Evolutionary conservation across 2,329 filamentous ascomycete species (phyloP).

Genomic region (Pestalotiopsis fici): DNA sequence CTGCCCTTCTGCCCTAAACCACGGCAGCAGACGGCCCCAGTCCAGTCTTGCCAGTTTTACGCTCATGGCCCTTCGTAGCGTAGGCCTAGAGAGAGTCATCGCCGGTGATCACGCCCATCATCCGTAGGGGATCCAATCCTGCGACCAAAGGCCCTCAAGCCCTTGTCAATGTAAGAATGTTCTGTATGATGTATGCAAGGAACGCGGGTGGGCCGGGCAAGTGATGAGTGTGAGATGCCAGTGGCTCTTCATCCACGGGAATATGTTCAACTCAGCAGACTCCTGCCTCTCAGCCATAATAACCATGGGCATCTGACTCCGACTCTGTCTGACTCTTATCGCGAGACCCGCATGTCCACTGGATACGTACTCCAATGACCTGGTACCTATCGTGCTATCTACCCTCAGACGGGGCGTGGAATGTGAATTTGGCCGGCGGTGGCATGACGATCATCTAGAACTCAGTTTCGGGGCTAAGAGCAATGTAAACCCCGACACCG

Average conservation of each 20-base stretch:
- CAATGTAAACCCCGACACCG: neutral
- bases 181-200: neutral
- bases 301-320: neutral
- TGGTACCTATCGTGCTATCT: neutral
- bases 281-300: neutral
- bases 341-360: neutral
- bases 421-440: neutral
- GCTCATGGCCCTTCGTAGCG: neutral
- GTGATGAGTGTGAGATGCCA: neutral
- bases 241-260: neutral
- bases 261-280: neutral
- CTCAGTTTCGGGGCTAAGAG: constrained; percentile 1
- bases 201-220: neutral
- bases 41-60: neutral
- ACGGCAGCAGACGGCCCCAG: neutral
- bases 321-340: neutral
- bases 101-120: neutral
- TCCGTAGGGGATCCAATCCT: neutral
- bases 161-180: neutral
- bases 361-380: neutral
- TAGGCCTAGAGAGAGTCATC: neutral
- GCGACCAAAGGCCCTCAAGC: neutral
- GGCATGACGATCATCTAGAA: neutral
- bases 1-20: neutral
- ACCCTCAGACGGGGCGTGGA: neutral